These are phyloP conservation scores for Trametopsis cervina DNA, from an alignment of 768 basidiomycete genomes.

Conservation along the genomic window DNA sequence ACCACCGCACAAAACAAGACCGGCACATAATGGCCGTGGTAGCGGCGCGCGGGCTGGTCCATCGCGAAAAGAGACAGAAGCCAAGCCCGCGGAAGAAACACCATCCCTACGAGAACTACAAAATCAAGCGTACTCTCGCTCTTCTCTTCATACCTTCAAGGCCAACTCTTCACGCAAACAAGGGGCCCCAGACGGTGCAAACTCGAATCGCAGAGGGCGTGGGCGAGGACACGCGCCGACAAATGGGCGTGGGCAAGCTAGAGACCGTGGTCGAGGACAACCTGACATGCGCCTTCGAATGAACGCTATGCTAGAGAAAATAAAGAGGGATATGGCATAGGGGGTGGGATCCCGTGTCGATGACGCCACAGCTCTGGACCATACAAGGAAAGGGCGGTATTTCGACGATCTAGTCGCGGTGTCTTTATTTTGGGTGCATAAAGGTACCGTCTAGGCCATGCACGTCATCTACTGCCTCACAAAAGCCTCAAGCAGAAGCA, in stretches of 20 bases:
- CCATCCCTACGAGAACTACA: conserved; percentile 51
- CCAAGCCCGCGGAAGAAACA: conserved; percentile 14
- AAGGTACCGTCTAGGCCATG: too few relatives aligned
- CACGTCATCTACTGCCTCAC: too few relatives aligned
- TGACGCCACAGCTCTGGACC: not conserved
- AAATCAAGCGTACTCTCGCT: conserved; percentile 53
- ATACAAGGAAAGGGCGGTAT: too few relatives aligned
- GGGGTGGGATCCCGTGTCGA: too few relatives aligned
- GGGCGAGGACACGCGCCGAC: conserved; percentile 37
- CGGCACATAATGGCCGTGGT: not conserved
- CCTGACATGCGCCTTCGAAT: conserved; percentile 85
- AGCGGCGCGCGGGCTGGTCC: conserved; percentile 6
- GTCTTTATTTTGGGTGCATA: too few relatives aligned
- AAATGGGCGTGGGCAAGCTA: not conserved
- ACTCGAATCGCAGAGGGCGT: conserved; percentile 27
- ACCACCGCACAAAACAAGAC: not conserved
- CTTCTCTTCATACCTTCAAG: conserved; percentile 53
- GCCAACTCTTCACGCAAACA: conserved; percentile 28
- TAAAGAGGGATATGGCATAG: conserved; percentile 55
- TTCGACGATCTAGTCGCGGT: too few relatives aligned
- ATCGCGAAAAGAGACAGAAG: not conserved
- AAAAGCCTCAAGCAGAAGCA: too few relatives aligned
- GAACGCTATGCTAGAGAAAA: conserved; percentile 81
- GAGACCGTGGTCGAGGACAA: conserved; percentile 33
- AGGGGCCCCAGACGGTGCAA: conserved; percentile 11